phyloP scores from a whole-genome alignment of 208 protist species.

The Crithidia mellificae region DNA sequence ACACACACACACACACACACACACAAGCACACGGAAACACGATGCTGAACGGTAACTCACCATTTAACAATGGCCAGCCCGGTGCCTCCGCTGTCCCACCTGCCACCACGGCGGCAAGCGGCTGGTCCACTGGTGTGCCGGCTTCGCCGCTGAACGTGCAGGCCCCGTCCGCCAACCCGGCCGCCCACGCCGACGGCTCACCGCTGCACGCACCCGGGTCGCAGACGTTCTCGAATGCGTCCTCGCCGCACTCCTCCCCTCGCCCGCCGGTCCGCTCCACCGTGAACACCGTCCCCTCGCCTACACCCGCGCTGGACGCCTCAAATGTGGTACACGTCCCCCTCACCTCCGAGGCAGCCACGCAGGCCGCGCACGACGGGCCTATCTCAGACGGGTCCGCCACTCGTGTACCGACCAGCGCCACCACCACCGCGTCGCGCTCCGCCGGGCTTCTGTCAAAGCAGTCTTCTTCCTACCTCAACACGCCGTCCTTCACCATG shows the following conservation, averaged over 20 bases:
- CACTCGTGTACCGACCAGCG: neutral
- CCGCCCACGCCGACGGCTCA: neutral
- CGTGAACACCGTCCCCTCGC: neutral
- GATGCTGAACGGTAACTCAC: neutral
- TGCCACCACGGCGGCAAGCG: neutral
- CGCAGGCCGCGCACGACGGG: neutral
- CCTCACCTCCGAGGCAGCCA: neutral
- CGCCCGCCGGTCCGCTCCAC: neutral
- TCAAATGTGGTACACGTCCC: conserved; percentile 1
- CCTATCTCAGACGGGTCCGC: neutral
- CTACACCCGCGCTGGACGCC: neutral
- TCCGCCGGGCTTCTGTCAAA: conserved; percentile 1
- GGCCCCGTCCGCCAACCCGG: neutral
- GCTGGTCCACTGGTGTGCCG: conserved; percentile 4
- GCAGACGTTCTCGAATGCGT: neutral
- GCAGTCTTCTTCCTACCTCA: conserved; percentile 8
- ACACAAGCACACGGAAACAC: too few relatives aligned
- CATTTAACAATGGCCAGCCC: neutral
- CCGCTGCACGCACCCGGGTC: neutral
- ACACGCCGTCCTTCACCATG: conserved; percentile 9
- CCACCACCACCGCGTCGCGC: neutral
- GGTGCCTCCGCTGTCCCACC: neutral
- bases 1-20: neutral
- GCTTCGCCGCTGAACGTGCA: neutral
- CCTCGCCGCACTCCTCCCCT: too few relatives aligned